Conservation (phyloP, 108 stramenopile species). For the Pseudonitzschia pungens region DNA sequence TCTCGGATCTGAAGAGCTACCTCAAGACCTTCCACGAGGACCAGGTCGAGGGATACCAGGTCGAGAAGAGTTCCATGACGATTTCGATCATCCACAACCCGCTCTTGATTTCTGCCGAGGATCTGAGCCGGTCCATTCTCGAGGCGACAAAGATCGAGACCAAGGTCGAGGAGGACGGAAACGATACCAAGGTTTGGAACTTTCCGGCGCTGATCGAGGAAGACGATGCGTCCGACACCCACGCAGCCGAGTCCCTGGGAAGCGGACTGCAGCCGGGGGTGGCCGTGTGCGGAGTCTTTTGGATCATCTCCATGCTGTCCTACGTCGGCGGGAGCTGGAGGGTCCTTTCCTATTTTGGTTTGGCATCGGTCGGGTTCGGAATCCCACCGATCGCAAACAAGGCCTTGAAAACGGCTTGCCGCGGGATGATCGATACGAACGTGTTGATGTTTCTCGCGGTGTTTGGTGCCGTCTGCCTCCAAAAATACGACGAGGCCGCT, state of each 20-base stretch:
- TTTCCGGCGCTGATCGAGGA: slow-evolving; percentile 11
- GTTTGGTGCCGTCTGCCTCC: slow-evolving; percentile 72
- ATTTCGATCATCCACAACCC: slow-evolving; percentile 40
- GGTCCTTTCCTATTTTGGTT: slow-evolving; percentile 58
- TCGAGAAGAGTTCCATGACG: slow-evolving; percentile 9
- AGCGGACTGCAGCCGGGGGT: slow-evolving; percentile 26
- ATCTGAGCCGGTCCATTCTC: slow-evolving; percentile 6
- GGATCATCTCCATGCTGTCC: slow-evolving; percentile 62
- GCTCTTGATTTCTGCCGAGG: slow-evolving; percentile 14
- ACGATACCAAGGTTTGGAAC: slow-evolving; percentile 19
- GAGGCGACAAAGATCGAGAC: slow-evolving; percentile 11
- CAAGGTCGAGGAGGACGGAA: slow-evolving; percentile 27
- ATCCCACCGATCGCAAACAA: slow-evolving; percentile 67
- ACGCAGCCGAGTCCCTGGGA: background rate
- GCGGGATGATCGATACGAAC: slow-evolving; percentile 71
- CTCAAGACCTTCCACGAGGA: slow-evolving; percentile 14
- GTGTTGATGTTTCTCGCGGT: slow-evolving; percentile 79
- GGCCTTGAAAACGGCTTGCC: slow-evolving; percentile 48
- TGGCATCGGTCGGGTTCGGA: slow-evolving; percentile 58
- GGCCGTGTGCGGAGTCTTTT: slow-evolving; percentile 51
- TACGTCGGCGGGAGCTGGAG: slow-evolving; percentile 57
- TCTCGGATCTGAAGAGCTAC: slow-evolving; percentile 1
- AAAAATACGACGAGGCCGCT: slow-evolving; percentile 78
- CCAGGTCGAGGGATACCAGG: slow-evolving; percentile 18
- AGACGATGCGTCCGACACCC: background rate